Base-by-base conservation (phyloP, 106 monocot genomes). In the Acorus gramineus region DNA sequence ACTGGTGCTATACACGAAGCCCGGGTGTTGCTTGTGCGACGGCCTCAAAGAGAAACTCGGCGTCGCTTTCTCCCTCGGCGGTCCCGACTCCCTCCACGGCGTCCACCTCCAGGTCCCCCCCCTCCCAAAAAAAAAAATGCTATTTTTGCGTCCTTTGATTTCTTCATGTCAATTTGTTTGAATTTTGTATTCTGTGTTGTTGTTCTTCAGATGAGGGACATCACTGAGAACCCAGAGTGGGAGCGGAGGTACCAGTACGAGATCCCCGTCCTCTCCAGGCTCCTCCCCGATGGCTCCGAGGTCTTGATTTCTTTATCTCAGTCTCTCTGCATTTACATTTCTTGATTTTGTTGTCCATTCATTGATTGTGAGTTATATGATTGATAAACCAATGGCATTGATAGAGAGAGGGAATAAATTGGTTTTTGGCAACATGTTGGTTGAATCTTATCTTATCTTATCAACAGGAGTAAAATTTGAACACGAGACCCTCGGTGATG, bases 11-110 rank as follows among this genome's bases (percentile, higher is more conserved):
- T 99, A 99, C 71, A 71, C 87, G 75, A 92, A 92, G 70, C 88
- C 80, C 6, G 85, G 89, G 4, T 92, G 98, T 76, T 99, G 98
- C 78, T 89, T 92, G 66, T 99, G 92, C 78, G 98, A 92, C 28
- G 92, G 89, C 47, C 83, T 99, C 59, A 92, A 99, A 71, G 89
- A 92, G 80, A 99, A 99, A 79, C 98, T 99, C 71, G 56, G 79
- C 5, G 78, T 73, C 8, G 92, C 98, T 14, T 70, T 87, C 71
- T 83, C 85, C 49, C 79, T 89, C 51, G 77, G 47, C 54, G 87
- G 82, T 2, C 61, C 72, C 4, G 61, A 80, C 9, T 79, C 90
- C 50, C 86, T 95, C 57, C 58, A 65, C 43, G 72, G 74, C 55
- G 75, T 94, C 69, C 67, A 84, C 11, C 78, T 95, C 57, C 84